Evolutionary conservation across 2,329 filamentous ascomycete species (phyloP), one percentile per base, ranked within the genome.

Genomic region (Sordariomycetes sp.): DNA sequence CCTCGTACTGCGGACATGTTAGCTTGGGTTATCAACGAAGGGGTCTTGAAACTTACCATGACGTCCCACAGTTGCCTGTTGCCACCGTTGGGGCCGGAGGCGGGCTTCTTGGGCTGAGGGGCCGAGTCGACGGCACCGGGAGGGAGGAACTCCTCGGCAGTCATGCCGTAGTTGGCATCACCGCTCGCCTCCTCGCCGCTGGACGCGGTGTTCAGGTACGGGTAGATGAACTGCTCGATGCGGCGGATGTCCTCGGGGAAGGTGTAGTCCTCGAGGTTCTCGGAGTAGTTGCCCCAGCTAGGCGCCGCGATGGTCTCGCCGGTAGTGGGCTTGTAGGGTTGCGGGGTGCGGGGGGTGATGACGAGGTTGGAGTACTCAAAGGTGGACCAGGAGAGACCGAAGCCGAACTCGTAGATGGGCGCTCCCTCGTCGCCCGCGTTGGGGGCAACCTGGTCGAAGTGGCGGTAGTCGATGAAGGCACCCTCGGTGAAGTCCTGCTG

Each of bases 381-480:
- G 3, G 70, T 85, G 1, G 84, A 86, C 67, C 92, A 93, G 4
- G 76, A 83, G 10, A 93, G 64, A 36, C 86, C 86, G 47, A 72
- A 83, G 7, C 86, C 86, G 46, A 92, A 93, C 50, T 88, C 84
- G 57, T 79, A 92, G 42, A 84, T 73, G 2, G 85, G 83, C 2
- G 74, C 72, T 21, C 46, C 46, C 21, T 46, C 44, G 24, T 52
- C 47, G 17, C 45, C 45, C 34, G 52, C 53, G 34, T 46, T 50
- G 4, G 59, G 50, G 3, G 54, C 60, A n/a, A 57, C 55, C 47
- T 69, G 66, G 59, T 93, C 86, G 34, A 92, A 85, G 43, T 77
- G 67, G 19, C 59, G 56, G 45, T 63, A 63, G 43, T 92, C 86
- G 49, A 93, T 87, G 55, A 88, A 86, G 34, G 82, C 67, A 12